These are phyloP conservation scores for Syncephalastrum sp. DNA, from an alignment of 371 early-diverging fungal species.

Conservation along the genomic window DNA sequence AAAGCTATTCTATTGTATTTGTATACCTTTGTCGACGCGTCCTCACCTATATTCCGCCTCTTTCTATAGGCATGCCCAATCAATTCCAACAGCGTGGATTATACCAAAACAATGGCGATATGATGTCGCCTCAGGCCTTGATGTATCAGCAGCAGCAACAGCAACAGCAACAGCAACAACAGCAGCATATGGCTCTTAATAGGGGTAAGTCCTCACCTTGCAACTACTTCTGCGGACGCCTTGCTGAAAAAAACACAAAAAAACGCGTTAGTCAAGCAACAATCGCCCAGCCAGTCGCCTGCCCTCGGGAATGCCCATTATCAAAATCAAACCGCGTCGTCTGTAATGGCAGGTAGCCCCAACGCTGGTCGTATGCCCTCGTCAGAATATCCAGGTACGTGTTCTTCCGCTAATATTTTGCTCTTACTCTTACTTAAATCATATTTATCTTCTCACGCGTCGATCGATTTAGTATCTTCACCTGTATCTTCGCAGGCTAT, in stretches of 20 bases:
- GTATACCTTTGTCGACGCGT: background rate
- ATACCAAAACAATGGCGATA: conserved; percentile 23
- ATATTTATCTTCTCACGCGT: background rate
- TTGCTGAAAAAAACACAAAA: background rate
- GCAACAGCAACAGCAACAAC: conserved; percentile 19
- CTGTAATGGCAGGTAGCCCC: conserved; percentile 33
- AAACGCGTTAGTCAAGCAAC: conserved; percentile 25
- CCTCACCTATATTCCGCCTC: background rate
- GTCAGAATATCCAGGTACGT: conserved; percentile 35
- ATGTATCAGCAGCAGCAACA: conserved; percentile 41
- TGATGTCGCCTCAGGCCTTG: conserved; percentile 37
- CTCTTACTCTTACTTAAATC: background rate
- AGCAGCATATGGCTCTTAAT: conserved; percentile 29
- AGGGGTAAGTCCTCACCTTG: conserved; percentile 21
- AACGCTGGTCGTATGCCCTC: conserved; percentile 25
- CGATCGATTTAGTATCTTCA: conserved; percentile 16
- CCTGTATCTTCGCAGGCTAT: conserved; percentile 30
- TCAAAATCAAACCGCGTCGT: conserved; percentile 21
- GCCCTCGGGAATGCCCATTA: conserved; percentile 35
- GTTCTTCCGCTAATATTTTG: background rate
- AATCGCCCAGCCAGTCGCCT: conserved; percentile 48
- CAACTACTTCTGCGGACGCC: background rate
- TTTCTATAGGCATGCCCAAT: conserved; percentile 11
- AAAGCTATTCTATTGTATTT: background rate
- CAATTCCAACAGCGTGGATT: conserved; percentile 34